Base-by-base conservation (phyloP, 2,329 filamentous ascomycete species). In the Lasiodiplodia gonubiensis region DNA sequence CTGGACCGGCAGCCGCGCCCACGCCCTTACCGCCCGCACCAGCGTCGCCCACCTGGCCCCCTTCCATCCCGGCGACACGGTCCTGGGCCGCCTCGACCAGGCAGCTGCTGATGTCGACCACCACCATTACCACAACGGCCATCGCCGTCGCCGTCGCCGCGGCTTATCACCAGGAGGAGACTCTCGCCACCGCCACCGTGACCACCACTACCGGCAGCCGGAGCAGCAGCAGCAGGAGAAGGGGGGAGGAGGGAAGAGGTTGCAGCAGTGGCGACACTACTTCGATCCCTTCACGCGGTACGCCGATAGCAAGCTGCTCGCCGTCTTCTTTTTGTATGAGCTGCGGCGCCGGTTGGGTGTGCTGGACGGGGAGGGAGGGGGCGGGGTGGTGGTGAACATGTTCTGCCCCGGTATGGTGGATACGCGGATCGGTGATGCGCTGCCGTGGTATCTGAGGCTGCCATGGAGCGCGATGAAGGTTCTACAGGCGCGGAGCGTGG, bases 361-460 rank as follows among this genome's bases (percentile, higher is more conserved):
- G 23, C 27, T 8, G 25, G 39, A 46, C 0, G 42, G 18, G 7
- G 42, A 21, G 2, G n/a, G 1, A 0, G 7, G 18, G 2, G 39
- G 49, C 12, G 37, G 12, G 27, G 57, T 61, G 2, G 57, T 49
- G 5, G 16, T 61, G 14, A 49, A 61, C 21, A 61, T 61, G 46
- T 49, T 48, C 3, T 61, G 57, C 6, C 57, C 57, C 4, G 57
- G 57, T 4, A 61, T 61, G 57, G 64, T 66, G 57, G 18, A 48
- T 10, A 61, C 57, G 16, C 37, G 18, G 14, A 48, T 61, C 16
- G 18, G 37, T 23, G 57, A 61, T 3, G 39, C 27, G 25, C n/a
- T 61, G 57, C 57, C 57, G 57, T 61, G 57, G 57, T 61, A 48
- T 14, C 10, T 66, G 51, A 10, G 64, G 12, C n/a, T 46, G 49